A percentile compares a stretch with the other conserved stretches of the same genome.
Conservation (phyloP, 2,329 filamentous ascomycete species). For the Fusarium anguioides region DNA sequence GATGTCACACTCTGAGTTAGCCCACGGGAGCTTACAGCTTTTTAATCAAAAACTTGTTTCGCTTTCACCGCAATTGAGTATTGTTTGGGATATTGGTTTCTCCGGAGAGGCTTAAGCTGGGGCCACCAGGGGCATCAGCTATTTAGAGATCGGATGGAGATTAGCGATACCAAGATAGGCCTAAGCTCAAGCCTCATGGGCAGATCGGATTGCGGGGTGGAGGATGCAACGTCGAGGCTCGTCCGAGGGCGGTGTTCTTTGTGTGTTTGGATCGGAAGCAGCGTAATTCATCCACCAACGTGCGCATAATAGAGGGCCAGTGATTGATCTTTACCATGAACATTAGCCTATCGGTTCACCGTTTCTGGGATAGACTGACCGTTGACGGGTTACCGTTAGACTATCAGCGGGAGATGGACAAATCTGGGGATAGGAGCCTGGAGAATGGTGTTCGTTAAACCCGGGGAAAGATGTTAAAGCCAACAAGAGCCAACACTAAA, state of each 20-base stretch:
- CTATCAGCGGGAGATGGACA: background rate
- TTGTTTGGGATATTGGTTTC: background rate
- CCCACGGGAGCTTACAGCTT: conserved; percentile 13
- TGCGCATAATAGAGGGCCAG: background rate
- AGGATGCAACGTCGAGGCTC: conserved; percentile 3
- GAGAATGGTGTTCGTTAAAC: no score
- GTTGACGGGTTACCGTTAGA: conserved; percentile 2
- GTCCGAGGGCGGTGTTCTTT: background rate
- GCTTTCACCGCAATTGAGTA: conserved; percentile 6
- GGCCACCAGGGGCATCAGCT: background rate
- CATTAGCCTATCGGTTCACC: conserved; percentile 7
- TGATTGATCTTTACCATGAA: background rate
- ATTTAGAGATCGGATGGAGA: background rate
- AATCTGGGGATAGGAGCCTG: background rate
- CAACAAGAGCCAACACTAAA: background rate
- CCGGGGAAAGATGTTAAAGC: background rate
- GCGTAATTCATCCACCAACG: background rate
- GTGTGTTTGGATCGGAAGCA: background rate
- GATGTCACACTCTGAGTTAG: conserved; percentile 11
- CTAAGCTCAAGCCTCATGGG: background rate
- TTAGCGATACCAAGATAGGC: background rate
- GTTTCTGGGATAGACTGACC: background rate
- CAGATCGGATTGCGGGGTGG: conserved; percentile 1
- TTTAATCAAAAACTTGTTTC: conserved; percentile 3
- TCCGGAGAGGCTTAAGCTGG: conserved; percentile 1